phyloP scores from a whole-genome alignment of 169 alveolate species.

The Eimeria maxima region DNA sequence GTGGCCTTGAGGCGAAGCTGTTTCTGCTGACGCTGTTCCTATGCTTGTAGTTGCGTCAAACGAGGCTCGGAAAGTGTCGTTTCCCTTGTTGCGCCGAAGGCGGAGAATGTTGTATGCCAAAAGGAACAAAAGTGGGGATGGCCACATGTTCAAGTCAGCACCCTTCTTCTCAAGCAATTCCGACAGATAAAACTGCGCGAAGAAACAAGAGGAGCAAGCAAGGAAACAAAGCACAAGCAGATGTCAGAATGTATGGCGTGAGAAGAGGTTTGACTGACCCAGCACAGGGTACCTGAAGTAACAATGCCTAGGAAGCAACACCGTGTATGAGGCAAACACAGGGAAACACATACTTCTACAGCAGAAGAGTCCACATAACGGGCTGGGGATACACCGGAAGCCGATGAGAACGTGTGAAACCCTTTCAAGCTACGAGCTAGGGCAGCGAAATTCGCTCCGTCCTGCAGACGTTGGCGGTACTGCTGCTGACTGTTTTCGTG shows the following conservation, averaged over 20 bases:
- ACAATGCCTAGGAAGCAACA: background rate
- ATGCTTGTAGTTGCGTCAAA: background rate
- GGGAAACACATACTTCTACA: constrained; percentile 26
- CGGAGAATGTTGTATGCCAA: constrained; percentile 58
- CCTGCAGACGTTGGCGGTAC: background rate
- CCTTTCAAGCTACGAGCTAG: constrained; percentile 38
- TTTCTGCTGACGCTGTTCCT: background rate
- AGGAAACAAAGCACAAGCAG: background rate
- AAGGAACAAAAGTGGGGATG: constrained; percentile 42
- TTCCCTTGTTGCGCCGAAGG: constrained; percentile 45
- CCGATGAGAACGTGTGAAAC: background rate
- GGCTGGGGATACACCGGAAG: background rate
- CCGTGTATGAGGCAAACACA: too few relatives aligned
- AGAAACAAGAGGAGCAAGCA: background rate
- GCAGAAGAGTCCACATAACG: constrained; percentile 46
- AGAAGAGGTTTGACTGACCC: background rate
- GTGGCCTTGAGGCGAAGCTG: background rate
- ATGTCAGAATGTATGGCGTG: background rate
- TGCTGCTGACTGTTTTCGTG: constrained; percentile 1
- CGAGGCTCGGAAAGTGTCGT: background rate
- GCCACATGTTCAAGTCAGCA: background rate
- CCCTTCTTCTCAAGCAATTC: constrained; percentile 26
- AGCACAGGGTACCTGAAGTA: background rate
- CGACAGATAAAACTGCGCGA: constrained; percentile 48
- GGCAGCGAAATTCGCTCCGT: background rate